Evolutionary conservation across 495 filamentous ascomycete species (phyloP).

Genomic region (Talaromyces wortmannii): DNA sequence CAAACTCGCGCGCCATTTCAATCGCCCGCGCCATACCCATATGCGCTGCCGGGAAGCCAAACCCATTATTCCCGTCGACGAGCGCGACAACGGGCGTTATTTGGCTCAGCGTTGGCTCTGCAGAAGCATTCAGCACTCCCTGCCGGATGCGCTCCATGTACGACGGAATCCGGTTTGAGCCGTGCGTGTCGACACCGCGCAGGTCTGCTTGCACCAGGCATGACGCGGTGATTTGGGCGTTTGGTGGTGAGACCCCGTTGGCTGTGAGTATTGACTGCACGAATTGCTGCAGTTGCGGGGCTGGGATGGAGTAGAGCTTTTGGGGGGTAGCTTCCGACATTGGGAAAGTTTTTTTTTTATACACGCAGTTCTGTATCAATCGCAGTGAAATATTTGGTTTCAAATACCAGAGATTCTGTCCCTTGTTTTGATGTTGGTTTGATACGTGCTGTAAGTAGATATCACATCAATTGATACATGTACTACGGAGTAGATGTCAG

Average conservation of each 20-base stretch:
- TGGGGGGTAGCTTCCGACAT: background rate
- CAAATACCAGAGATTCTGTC: too few relatives aligned
- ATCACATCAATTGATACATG: too few relatives aligned
- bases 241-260: constrained; percentile 47
- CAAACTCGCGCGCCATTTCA: constrained; percentile 54
- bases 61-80: constrained; percentile 66
- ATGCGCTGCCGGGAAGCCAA: constrained; percentile 63
- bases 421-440: too few relatives aligned
- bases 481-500: too few relatives aligned
- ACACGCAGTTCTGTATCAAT: too few relatives aligned
- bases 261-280: constrained; percentile 41
- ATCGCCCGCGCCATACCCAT: constrained; percentile 57
- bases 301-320: background rate
- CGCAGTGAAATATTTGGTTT: too few relatives aligned
- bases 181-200: constrained; percentile 72
- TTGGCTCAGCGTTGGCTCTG: constrained; percentile 47
- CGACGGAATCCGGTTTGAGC: constrained; percentile 67
- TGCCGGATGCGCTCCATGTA: constrained; percentile 67
- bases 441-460: too few relatives aligned
- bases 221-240: constrained; percentile 53
- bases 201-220: constrained; percentile 68
- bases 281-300: constrained; percentile 20
- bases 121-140: constrained; percentile 52
- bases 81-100: constrained; percentile 61
- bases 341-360: too few relatives aligned